Evolutionary conservation across 2,329 filamentous ascomycete species (phyloP), one percentile per base, ranked within the genome.

Genomic region (Hypoxylon sp.): DNA sequence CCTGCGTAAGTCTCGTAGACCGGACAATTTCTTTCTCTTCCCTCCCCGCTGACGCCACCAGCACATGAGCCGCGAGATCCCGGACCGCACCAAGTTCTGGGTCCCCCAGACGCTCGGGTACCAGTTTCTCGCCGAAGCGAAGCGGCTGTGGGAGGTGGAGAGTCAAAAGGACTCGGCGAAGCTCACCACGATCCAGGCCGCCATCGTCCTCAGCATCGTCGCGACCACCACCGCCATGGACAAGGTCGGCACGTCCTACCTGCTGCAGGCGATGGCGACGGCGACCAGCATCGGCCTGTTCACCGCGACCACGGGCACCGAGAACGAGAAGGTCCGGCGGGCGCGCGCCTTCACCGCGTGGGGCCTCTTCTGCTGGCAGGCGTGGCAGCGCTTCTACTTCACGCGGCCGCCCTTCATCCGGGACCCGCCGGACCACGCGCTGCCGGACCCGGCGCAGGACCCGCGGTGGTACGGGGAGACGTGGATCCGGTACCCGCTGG

Each of bases 71-170:
- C 68, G 66, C 5, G 69, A 70, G 1, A 56, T 75, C 11, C 54
- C 67, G 2, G 64, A 73, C 17, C 73, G 76, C 6, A 67, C 69
- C 5, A 71, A 76, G 59, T 76, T 71, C 39, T 79, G 77, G 77
- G 71, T 76, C 39, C 76, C 77, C 1, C 71, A 74, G 19, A 75
- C 62, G 5, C 65, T 78, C 3, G 66, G 67, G 1, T 78, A 78
- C 58, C 72, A 74, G 53, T 79, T 79, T 49, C 62, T 78, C 7
- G 73, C 74, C 28, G 77, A 79, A 61, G 73, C 76, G 7, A 75
- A 71, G 56, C 67, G 77, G 34, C 71, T 79, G 0, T 77, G 77
- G 70, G 76, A 78, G 51, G 48, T 74, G 7, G 73, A 77, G 55
- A 55, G 58, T 13, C 51, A 30, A 20, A 66, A 58, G 34, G 62